Evolutionary conservation across 495 filamentous ascomycete genomes (phyloP).

Genomic region (Hypoxylon fragiforme): DNA sequence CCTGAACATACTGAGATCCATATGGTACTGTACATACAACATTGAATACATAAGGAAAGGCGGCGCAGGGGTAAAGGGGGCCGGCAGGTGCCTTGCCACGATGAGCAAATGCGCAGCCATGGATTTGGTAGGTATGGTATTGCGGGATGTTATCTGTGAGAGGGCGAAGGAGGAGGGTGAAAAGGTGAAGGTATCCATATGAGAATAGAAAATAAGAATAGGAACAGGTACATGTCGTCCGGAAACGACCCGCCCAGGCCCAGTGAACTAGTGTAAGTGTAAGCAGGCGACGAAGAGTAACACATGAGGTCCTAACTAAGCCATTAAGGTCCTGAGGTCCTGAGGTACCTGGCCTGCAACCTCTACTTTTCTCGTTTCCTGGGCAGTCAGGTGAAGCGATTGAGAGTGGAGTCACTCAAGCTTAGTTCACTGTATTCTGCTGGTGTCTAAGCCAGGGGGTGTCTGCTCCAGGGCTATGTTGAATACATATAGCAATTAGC

Average conservation of each 20-base stretch:
- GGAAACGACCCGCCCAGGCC: slow-evolving; percentile 25
- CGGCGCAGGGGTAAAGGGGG: slow-evolving; percentile 36
- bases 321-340: no score
- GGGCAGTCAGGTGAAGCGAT: slow-evolving; percentile 35
- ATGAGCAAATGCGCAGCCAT: slow-evolving; percentile 35
- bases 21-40: slow-evolving; percentile 16
- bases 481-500: not conserved
- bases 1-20: slow-evolving; percentile 22
- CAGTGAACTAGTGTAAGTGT: slow-evolving; percentile 29
- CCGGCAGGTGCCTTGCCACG: slow-evolving; percentile 36
- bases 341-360: slow-evolving; percentile 24
- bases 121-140: slow-evolving; percentile 19
- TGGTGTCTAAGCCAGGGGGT: slow-evolving; percentile 27
- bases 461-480: slow-evolving; percentile 14
- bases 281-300: slow-evolving; percentile 26
- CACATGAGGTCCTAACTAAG: no score
- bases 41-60: slow-evolving; percentile 8
- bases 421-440: slow-evolving; percentile 20
- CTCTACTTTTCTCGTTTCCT: slow-evolving; percentile 32
- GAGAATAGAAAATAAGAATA: slow-evolving; percentile 22
- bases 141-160: slow-evolving; percentile 27
- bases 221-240: slow-evolving; percentile 12
- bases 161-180: slow-evolving; percentile 26
- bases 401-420: slow-evolving; percentile 30
- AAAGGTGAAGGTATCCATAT: slow-evolving; percentile 27